Conservation (phyloP, 257 asterid species). For the Salvia splendens region DNA sequence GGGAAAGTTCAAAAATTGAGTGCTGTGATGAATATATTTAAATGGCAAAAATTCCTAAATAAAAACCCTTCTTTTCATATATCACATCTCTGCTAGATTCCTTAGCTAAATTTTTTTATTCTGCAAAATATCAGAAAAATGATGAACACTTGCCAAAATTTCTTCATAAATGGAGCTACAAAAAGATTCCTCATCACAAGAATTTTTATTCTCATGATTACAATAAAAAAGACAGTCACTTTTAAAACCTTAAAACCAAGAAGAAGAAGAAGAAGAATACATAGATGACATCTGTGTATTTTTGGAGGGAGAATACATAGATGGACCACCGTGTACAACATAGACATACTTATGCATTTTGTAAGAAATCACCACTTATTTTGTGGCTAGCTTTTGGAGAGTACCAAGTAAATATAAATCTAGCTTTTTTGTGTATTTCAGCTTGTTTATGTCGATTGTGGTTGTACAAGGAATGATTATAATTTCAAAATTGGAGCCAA, state of each 20-base stretch:
- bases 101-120: conserved; percentile 12
- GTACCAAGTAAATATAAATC: background rate
- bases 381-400: conserved; percentile 29
- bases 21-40: background rate
- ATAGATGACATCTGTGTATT: conserved; percentile 4
- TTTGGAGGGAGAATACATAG: conserved; percentile 5
- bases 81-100: conserved; percentile 31
- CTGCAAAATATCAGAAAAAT: conserved; percentile 25
- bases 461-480: conserved; percentile 10
- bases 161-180: background rate
- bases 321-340: conserved; percentile 36
- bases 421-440: conserved; percentile 22
- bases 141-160: conserved; percentile 6
- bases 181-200: background rate
- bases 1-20: background rate
- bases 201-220: conserved; percentile 8
- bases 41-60: background rate
- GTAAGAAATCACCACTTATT: conserved; percentile 27
- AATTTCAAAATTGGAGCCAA: background rate
- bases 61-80: conserved; percentile 10
- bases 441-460: conserved; percentile 24
- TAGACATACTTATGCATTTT: conserved; percentile 25
- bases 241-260: conserved; percentile 20
- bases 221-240: conserved; percentile 10
- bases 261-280: conserved; percentile 23